Evolutionary conservation across 108 stramenopile species (phyloP), one percentile per base, ranked within the genome.

Genomic region (Nitzschia putrida): DNA sequence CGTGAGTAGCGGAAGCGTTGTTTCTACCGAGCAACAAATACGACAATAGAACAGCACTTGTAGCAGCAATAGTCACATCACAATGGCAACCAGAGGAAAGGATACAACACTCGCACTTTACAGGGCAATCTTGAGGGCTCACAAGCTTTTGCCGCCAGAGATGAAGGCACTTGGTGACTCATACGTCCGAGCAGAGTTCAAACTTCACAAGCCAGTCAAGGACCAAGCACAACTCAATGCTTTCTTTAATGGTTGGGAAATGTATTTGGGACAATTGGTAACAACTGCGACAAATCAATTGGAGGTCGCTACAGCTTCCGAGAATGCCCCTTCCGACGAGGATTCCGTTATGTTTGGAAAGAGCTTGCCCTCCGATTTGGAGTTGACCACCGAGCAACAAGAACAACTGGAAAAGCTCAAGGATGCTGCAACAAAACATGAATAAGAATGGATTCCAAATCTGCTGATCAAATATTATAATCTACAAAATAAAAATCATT

Each of bases 131-230:
- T 51, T 88, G 24, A 61, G 83, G 14, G 87, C 90, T 21, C 90
- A 91, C 64, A 57, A 68, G 10, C 70, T 68, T 61, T 57, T 91
- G n/a, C 90, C 90, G n/a, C 26, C 61, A 11, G 80, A 85, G 57
- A 88, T 91, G 87, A 73, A 64, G 47, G 51, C 61, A 29, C 63
- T 91, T 9, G 90, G 90, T 14, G 90, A 91, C 72, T 66, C 82
- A 1, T 91, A 91, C 52, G 86, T 91, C 20, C 83, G 86, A 58
- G 75, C 85, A 9, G 90, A 91, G 74, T 91, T 91, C 75, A 82
- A 84, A 42, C 65, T 87, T 40, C 86, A 87, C 80, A 85, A 83
- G 57, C 75, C 73, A 38, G 79, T 72, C 10, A 75, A 81, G 10
- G 80, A 86, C 23, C 53, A 79, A 21, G 80, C 78, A 20, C 90